A percentile compares a stretch with the other conserved stretches of the same genome.
Conservation (phyloP, 148 eudicot species). For the Heliosperma pusillum region DNA sequence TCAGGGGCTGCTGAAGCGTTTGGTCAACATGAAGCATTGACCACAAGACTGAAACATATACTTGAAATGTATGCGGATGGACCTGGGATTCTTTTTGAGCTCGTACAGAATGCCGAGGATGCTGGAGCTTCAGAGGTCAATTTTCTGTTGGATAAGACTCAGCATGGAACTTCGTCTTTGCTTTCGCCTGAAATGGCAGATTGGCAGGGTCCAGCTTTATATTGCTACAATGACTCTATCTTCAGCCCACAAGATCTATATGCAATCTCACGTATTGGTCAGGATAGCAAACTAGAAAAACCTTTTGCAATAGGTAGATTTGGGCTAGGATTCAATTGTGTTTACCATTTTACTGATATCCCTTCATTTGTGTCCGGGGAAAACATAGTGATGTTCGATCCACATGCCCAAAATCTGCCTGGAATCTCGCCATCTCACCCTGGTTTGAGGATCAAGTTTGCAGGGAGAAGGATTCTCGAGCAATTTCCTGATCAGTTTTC, state of each 20-base stretch:
- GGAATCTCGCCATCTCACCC: slow-evolving; percentile 98
- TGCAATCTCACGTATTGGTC: slow-evolving; percentile 97
- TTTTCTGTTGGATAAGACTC: slow-evolving; percentile 88
- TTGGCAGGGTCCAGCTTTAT: slow-evolving; percentile 99
- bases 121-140: slow-evolving; percentile 90
- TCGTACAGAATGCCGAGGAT: slow-evolving; percentile 99
- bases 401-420: slow-evolving; percentile 95
- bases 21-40: slow-evolving; percentile 99
- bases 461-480: slow-evolving; percentile 78
- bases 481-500: slow-evolving; percentile 99
- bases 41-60: slow-evolving; percentile 93
- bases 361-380: slow-evolving; percentile 98
- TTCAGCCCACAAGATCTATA: slow-evolving; percentile 92
- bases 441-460: slow-evolving; percentile 88
- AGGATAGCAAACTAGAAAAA: slow-evolving; percentile 94
- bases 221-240: slow-evolving; percentile 91
- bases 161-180: slow-evolving; percentile 90
- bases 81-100: slow-evolving; percentile 91
- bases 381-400: slow-evolving; percentile 97
- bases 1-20: slow-evolving; percentile 99
- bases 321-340: slow-evolving; percentile 97
- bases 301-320: slow-evolving; percentile 98
- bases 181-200: slow-evolving; percentile 99
- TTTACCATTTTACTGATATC: slow-evolving; percentile 91
- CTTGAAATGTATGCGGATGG: slow-evolving; percentile 99